phyloP scores from a whole-genome alignment of 73 alveolate genomes.

The Durusdinium trenchii region DNA sequence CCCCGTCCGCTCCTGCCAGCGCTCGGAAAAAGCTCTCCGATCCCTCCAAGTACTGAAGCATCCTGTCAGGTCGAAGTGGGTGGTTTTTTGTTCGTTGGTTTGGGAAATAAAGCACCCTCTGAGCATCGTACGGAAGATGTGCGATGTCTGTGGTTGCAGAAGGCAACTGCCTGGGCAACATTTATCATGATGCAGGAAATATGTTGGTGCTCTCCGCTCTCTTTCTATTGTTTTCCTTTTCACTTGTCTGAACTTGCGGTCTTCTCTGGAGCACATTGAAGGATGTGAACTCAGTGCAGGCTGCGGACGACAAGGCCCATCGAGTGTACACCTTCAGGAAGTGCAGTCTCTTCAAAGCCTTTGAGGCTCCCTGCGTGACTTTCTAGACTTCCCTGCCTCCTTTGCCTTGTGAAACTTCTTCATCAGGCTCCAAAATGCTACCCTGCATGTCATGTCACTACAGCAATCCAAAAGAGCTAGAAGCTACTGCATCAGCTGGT shows the following conservation, averaged over 20 bases:
- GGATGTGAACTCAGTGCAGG: not conserved
- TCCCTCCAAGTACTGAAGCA: constrained; percentile 80
- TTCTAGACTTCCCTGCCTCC: not conserved
- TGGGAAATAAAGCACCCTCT: not conserved
- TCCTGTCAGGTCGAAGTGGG: not conserved
- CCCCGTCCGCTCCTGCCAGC: constrained; percentile 62
- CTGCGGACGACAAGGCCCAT: constrained; percentile 66
- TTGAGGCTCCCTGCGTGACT: not conserved
- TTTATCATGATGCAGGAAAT: too few relatives aligned
- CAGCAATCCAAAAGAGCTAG: too few relatives aligned
- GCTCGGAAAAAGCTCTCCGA: constrained; percentile 68
- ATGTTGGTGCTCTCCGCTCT: too few relatives aligned
- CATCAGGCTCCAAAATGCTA: constrained; percentile 43
- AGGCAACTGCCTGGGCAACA: constrained; percentile 66
- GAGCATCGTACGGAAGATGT: constrained; percentile 5
- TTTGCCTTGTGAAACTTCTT: constrained; percentile 13
- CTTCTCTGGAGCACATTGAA: too few relatives aligned
- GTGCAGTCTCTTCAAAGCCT: not conserved
- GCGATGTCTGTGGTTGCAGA: constrained; percentile 77
- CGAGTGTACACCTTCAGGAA: constrained; percentile 27
- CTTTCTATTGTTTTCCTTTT: too few relatives aligned
- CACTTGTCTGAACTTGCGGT: too few relatives aligned
- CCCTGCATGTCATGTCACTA: too few relatives aligned
- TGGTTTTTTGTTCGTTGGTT: not conserved
- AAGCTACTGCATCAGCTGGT: not conserved